phyloP scores from a whole-genome alignment of 169 alveolate species.

The Cardiosporidium cionae region DNA sequence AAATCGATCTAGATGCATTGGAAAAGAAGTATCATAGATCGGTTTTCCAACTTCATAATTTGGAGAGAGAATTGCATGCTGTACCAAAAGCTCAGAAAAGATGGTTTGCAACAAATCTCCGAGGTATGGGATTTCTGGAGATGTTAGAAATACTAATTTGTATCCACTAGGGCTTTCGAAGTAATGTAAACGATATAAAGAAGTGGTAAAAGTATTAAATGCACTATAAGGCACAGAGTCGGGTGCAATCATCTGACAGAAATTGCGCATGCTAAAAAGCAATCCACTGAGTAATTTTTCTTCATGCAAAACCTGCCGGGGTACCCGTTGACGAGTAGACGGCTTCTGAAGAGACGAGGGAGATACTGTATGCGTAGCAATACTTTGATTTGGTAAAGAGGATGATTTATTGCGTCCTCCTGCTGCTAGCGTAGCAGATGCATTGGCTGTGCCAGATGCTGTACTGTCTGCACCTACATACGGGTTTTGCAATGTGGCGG shows the following conservation, averaged over 20 bases:
- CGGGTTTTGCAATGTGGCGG: no score
- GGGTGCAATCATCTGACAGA: neutral
- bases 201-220: neutral
- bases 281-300: neutral
- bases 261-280: neutral
- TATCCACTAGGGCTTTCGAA: constrained; percentile 6
- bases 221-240: neutral
- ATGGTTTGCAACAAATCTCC: constrained; percentile 4
- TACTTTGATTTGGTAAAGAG: no score
- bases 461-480: no score
- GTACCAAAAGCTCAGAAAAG: constrained; percentile 1
- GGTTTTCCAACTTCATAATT: neutral
- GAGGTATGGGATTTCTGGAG: constrained; percentile 21
- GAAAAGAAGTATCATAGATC: neutral
- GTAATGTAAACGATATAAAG: neutral
- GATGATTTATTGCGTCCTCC: no score
- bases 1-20: no score
- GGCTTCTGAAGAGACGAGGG: no score
- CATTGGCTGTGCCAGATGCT: no score
- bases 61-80: constrained; percentile 10
- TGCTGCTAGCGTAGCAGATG: no score
- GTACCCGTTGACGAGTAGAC: neutral
- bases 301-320: neutral
- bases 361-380: no score
- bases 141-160: constrained; percentile 22